Evolutionary conservation across 2,329 filamentous ascomycete species (phyloP).

Genomic region (Fusarium brevicatenulatum): DNA sequence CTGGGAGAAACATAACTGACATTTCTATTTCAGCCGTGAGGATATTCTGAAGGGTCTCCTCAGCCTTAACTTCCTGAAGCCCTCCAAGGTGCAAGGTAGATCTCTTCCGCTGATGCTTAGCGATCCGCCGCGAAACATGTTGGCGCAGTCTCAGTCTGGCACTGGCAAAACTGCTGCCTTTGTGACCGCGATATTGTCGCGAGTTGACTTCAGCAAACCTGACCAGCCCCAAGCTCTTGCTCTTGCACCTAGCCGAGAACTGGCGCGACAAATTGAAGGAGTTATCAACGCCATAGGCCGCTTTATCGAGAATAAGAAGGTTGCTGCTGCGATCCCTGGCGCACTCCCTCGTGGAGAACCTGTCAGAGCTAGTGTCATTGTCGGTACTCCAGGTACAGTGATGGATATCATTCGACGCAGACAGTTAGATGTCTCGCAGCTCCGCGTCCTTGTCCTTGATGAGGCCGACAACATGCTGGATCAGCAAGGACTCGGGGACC

Average conservation of each 20-base stretch:
- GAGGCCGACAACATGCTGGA: constrained; percentile 99
- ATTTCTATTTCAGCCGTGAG: constrained; percentile 46
- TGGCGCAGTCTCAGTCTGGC: constrained; percentile 98
- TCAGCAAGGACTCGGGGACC: constrained; percentile 92
- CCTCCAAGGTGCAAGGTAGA: constrained; percentile 97
- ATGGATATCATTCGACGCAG: constrained; percentile 84
- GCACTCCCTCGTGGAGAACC: constrained; percentile 73
- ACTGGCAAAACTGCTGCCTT: constrained; percentile 99
- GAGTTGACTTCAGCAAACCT: constrained; percentile 77
- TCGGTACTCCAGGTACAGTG: constrained; percentile 94
- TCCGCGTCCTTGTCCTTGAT: constrained; percentile 90
- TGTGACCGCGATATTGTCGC: constrained; percentile 88
- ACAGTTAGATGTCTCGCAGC: constrained; percentile 74
- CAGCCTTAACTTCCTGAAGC: constrained; percentile 88
- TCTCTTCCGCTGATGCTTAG: constrained; percentile 89
- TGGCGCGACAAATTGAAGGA: constrained; percentile 91
- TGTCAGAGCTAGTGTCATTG: constrained; percentile 81
- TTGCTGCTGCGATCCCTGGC: constrained; percentile 86
- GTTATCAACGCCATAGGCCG: constrained; percentile 86
- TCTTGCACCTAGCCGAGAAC: constrained; percentile 90
- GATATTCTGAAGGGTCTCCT: constrained; percentile 80
- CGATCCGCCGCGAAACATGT: constrained; percentile 91
- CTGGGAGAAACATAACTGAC: constrained; percentile 3
- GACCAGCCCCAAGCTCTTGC: constrained; percentile 85
- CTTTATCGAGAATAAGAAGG: constrained; percentile 79